phyloP scores from a whole-genome alignment of 441 rosid species.

The Pelargonium cotyledonis region DNA sequence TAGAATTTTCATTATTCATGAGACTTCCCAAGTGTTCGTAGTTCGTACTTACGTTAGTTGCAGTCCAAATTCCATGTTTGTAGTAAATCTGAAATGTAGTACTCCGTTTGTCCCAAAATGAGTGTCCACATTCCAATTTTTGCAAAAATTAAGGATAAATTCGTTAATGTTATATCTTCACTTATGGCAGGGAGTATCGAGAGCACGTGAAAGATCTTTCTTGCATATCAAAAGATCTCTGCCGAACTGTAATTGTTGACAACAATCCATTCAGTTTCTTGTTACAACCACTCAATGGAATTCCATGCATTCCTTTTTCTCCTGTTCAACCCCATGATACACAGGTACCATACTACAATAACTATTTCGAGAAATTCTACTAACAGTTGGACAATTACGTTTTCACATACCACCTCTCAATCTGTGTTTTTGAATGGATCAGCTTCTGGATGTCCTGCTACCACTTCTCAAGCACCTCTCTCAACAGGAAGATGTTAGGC shows the following conservation, averaged over 20 bases:
- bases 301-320: constrained; percentile 86
- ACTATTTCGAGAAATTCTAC: not conserved
- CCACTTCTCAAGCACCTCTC: constrained; percentile 84
- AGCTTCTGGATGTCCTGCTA: constrained; percentile 86
- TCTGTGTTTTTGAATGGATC: constrained; percentile 15
- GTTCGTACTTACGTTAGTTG: too few relatives aligned
- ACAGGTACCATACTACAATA: constrained; percentile 45
- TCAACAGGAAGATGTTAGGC: constrained; percentile 67
- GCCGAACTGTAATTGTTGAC: constrained; percentile 75
- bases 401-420: constrained; percentile 12
- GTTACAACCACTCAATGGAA: constrained; percentile 88
- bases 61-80: too few relatives aligned
- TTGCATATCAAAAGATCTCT: constrained; percentile 59
- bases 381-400: not conserved
- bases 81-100: too few relatives aligned
- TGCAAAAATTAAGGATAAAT: too few relatives aligned
- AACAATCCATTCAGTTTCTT: constrained; percentile 96
- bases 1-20: too few relatives aligned
- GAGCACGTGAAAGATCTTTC: constrained; percentile 93
- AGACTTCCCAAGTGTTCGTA: too few relatives aligned
- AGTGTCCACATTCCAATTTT: too few relatives aligned
- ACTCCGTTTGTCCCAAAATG: not conserved
- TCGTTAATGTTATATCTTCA: not conserved
- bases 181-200: constrained; percentile 50
- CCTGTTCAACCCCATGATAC: constrained; percentile 69